A percentile compares a stretch with the other conserved stretches of the same genome.
These are phyloP conservation scores for Psilocybe cubensis DNA, from an alignment of 768 basidiomycete genomes.

Conservation along the genomic window DNA sequence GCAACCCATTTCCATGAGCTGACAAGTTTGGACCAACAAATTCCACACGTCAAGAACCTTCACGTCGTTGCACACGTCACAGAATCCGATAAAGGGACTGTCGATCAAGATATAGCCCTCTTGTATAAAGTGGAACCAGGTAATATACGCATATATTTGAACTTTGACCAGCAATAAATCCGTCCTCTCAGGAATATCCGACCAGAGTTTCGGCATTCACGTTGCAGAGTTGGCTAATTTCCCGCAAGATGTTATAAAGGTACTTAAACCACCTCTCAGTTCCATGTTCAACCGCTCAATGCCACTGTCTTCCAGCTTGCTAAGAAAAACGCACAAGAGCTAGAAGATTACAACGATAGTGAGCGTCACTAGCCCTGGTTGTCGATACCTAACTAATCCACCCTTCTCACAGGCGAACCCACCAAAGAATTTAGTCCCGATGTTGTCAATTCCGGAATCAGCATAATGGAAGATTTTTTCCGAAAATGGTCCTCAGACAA, in stretches of 20 bases:
- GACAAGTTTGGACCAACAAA: slow-evolving; percentile 86
- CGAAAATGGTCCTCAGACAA: slow-evolving; percentile 51
- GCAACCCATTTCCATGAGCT: slow-evolving; percentile 99
- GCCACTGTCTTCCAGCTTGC: slow-evolving; percentile 59
- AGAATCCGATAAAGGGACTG: slow-evolving; percentile 69
- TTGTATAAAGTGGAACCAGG: slow-evolving; percentile 95
- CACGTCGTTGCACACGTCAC: slow-evolving; percentile 97
- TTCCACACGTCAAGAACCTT: slow-evolving; percentile 88
- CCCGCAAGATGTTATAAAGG: slow-evolving; percentile 89
- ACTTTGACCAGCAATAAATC: neutral
- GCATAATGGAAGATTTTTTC: slow-evolving; percentile 81
- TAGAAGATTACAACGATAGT: slow-evolving; percentile 29
- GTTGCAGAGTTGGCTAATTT: slow-evolving; percentile 98
- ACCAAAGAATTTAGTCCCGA: slow-evolving; percentile 52
- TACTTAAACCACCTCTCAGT: neutral
- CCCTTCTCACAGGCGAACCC: slow-evolving; percentile 14
- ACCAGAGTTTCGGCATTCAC: slow-evolving; percentile 98
- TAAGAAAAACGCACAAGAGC: slow-evolving; percentile 28
- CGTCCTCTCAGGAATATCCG: slow-evolving; percentile 57
- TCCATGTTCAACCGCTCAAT: neutral
- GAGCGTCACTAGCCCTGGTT: neutral
- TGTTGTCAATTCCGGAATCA: slow-evolving; percentile 77
- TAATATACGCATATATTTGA: slow-evolving; percentile 26
- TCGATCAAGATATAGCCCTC: slow-evolving; percentile 80
- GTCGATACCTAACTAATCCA: slow-evolving; percentile 72